Percentiles rank a stretch among this genome's conserved stretches.
These are phyloP conservation scores for Penicillium corylophilum DNA, from an alignment of 2,329 filamentous ascomycete genomes.

Conservation along the genomic window DNA sequence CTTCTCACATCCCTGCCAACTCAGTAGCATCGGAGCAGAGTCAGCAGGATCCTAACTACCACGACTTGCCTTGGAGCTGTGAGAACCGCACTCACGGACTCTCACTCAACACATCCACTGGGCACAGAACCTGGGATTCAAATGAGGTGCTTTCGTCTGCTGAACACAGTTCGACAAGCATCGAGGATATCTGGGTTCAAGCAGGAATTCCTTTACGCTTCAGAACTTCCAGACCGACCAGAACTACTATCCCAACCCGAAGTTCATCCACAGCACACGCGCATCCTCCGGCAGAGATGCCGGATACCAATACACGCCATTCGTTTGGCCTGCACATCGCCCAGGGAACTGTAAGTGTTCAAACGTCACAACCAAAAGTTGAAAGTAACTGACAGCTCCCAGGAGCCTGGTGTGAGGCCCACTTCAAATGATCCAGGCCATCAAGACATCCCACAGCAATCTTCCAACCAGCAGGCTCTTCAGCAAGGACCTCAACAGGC, in stretches of 20 bases:
- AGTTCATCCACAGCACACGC: neutral
- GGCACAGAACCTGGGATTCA: neutral
- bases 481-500: neutral
- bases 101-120: neutral
- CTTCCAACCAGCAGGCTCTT: neutral
- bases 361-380: neutral
- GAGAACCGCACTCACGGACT: neutral
- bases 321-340: constrained; percentile 20
- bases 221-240: neutral
- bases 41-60: neutral
- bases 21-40: neutral
- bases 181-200: neutral
- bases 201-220: neutral
- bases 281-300: neutral
- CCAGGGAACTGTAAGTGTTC: constrained; percentile 8
- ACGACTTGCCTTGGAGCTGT: neutral
- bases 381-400: neutral
- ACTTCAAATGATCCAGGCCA: neutral
- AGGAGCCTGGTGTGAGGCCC: neutral
- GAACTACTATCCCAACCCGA: neutral
- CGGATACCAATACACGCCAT: neutral
- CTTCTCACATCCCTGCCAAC: neutral
- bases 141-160: neutral
- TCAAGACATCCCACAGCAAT: neutral
- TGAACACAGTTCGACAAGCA: neutral